Evolutionary conservation across 345 rosid species (phyloP).

Genomic region (Bretschneidera sinensis): DNA sequence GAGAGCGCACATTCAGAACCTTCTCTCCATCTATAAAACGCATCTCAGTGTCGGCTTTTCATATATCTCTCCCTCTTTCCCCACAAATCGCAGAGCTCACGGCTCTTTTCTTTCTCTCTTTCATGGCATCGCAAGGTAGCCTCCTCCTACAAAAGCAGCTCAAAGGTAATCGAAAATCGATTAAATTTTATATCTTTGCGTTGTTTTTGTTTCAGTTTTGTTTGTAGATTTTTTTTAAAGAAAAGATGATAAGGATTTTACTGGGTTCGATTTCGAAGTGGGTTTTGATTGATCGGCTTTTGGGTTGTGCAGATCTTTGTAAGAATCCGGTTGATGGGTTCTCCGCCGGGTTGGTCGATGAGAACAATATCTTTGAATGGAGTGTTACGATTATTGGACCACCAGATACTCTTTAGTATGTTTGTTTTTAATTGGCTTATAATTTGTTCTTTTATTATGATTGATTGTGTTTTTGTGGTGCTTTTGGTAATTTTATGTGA

Average conservation of each 20-base stretch:
- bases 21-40: constrained; percentile 20
- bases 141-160: constrained; percentile 98
- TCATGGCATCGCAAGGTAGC: constrained; percentile 74
- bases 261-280: constrained; percentile 6
- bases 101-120: constrained; percentile 6
- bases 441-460: neutral
- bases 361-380: constrained; percentile 92
- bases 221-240: neutral
- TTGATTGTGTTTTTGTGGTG: neutral
- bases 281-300: constrained; percentile 21
- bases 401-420: constrained; percentile 89
- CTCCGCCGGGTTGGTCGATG: constrained; percentile 97
- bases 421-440: constrained; percentile 9
- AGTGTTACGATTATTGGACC: constrained; percentile 92
- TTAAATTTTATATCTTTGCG: neutral
- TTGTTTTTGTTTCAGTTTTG: neutral
- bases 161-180: constrained; percentile 68
- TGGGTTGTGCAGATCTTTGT: constrained; percentile 77
- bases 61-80: constrained; percentile 3
- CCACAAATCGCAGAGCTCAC: neutral
- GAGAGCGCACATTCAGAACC: constrained; percentile 13
- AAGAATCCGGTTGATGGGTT: constrained; percentile 94
- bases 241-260: neutral
- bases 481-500: constrained; percentile 2
- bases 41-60: neutral